These are phyloP conservation scores for Drechslerella dactyloides DNA, from an alignment of 2,329 filamentous ascomycete species.

Conservation along the genomic window DNA sequence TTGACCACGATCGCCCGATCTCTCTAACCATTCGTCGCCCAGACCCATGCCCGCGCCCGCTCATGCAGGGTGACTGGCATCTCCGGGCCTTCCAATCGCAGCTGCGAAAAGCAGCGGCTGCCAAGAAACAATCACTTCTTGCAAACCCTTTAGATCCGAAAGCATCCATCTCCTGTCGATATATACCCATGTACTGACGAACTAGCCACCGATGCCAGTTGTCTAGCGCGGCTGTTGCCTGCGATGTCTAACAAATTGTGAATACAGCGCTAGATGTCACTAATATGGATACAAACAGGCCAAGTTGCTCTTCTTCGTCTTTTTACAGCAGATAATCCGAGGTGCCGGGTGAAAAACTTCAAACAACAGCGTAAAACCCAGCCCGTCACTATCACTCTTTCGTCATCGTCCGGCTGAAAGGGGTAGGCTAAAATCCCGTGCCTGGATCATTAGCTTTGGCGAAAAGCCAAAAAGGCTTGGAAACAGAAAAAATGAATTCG, in stretches of 20 bases:
- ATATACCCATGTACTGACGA: neutral
- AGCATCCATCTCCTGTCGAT: neutral
- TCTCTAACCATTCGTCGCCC: neutral
- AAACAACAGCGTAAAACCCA: no score
- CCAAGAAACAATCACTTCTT: neutral
- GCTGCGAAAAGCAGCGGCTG: neutral
- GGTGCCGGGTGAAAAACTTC: no score
- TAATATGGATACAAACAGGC: neutral
- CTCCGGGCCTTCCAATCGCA: constrained; percentile 1
- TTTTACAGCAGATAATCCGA: no score
- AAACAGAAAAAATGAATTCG: neutral
- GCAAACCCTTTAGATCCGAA: neutral
- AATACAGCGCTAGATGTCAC: no score
- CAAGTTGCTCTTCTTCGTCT: neutral
- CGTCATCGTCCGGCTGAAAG: constrained; percentile 3
- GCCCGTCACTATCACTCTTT: neutral
- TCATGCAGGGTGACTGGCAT: neutral
- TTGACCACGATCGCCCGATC: neutral
- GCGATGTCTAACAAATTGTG: neutral
- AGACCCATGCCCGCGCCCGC: neutral
- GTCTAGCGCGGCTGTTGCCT: constrained; percentile 2
- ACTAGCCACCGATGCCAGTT: neutral
- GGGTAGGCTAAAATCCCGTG: constrained; percentile 1
- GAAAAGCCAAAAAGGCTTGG: neutral
- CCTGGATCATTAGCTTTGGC: neutral